These are phyloP conservation scores for Sporothrix mexicana DNA, from an alignment of 2,329 filamentous ascomycete species.

Conservation along the genomic window DNA sequence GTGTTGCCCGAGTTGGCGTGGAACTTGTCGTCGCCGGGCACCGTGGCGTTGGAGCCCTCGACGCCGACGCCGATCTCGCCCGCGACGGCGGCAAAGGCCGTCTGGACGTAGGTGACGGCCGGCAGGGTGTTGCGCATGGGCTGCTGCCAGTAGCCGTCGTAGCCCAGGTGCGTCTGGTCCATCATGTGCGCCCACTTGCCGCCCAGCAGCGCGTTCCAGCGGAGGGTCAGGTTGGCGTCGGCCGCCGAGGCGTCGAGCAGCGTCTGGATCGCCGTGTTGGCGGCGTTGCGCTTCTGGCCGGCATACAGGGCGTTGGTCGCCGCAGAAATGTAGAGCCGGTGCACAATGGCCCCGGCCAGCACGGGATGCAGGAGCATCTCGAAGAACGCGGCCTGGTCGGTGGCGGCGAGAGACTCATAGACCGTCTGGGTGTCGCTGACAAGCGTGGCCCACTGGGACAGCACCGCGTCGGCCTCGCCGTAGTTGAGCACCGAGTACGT, in stretches of 20 bases:
- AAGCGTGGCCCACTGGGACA: conserved; percentile 61
- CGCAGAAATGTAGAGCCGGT: conserved; percentile 58
- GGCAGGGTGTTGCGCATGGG: conserved; percentile 73
- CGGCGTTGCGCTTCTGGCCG: conserved; percentile 59
- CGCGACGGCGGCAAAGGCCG: conserved; percentile 62
- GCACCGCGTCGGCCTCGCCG: conserved; percentile 64
- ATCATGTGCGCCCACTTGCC: conserved; percentile 70
- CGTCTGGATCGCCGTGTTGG: conserved; percentile 59
- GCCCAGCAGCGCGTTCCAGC: conserved; percentile 62
- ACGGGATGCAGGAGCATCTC: conserved; percentile 67
- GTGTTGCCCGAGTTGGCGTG: conserved; percentile 61
- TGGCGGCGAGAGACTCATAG: conserved; percentile 58
- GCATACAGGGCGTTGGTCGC: conserved; percentile 61
- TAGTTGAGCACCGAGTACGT: conserved; percentile 69
- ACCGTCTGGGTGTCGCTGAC: conserved; percentile 60
- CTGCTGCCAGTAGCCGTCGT: conserved; percentile 68
- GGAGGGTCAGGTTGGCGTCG: conserved; percentile 60
- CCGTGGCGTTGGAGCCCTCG: conserved; percentile 69
- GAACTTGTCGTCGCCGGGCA: conserved; percentile 70
- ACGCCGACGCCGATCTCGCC: conserved; percentile 68
- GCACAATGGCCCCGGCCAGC: conserved; percentile 61
- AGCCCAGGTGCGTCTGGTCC: conserved; percentile 64
- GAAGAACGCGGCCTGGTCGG: conserved; percentile 64
- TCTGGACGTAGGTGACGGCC: conserved; percentile 63
- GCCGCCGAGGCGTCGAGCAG: conserved; percentile 61